phyloP scores from a whole-genome alignment of 192 early-diverging fungal species.

The Linnemannia exigua region DNA sequence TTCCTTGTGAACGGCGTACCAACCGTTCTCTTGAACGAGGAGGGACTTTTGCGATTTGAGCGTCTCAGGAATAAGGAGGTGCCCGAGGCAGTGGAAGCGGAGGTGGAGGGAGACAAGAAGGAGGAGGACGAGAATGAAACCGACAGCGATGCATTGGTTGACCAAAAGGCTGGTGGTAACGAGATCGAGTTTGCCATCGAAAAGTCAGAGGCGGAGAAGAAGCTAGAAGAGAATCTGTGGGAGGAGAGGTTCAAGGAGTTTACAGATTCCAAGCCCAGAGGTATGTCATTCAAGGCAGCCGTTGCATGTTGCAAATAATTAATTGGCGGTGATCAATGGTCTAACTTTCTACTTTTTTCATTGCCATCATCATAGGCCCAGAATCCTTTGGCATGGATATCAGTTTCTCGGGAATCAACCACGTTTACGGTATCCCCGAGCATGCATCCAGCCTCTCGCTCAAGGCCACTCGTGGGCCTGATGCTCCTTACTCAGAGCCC shows the following conservation, averaged over 20 bases:
- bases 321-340: not conserved
- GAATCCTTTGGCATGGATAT: slow-evolving; percentile 96
- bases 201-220: slow-evolving; percentile 54
- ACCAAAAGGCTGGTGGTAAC: slow-evolving; percentile 46
- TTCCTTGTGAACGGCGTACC: slow-evolving; percentile 68
- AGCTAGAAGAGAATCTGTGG: slow-evolving; percentile 75
- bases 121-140: slow-evolving; percentile 43
- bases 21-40: slow-evolving; percentile 84
- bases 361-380: slow-evolving; percentile 70
- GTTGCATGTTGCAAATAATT: not conserved
- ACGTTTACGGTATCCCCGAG: slow-evolving; percentile 98
- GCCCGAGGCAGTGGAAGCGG: slow-evolving; percentile 57
- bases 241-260: slow-evolving; percentile 91
- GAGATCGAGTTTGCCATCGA: slow-evolving; percentile 62
- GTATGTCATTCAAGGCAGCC: slow-evolving; percentile 55
- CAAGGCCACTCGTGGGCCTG: slow-evolving; percentile 84
- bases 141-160: slow-evolving; percentile 46
- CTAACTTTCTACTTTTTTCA: not conserved
- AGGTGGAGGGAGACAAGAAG: slow-evolving; percentile 60
- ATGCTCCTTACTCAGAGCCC: slow-evolving; percentile 86
- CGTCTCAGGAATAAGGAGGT: slow-evolving; percentile 71
- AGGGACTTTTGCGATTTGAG: slow-evolving; percentile 89
- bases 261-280: slow-evolving; percentile 95
- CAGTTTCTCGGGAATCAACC: slow-evolving; percentile 83
- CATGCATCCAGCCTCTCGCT: slow-evolving; percentile 91